phyloP scores from a whole-genome alignment of 1,284 basidiomycete genomes.

The Ustilago bromivora region DNA sequence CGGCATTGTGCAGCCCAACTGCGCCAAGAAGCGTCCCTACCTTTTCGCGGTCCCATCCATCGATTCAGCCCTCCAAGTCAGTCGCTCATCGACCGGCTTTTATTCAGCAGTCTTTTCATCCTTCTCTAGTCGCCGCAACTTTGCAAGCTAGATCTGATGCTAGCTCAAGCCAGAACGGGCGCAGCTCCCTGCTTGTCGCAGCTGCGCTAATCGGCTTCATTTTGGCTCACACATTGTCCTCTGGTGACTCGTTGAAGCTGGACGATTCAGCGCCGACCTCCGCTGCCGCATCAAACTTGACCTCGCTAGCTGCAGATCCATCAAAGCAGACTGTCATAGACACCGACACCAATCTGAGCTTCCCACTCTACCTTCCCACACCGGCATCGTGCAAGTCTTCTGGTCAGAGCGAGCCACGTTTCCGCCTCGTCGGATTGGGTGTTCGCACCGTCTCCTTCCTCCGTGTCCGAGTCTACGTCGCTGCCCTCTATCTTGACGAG shows the following conservation, averaged over 20 bases:
- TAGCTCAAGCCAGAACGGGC: not conserved
- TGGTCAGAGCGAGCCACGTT: constrained; percentile 69
- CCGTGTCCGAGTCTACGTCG: constrained; percentile 83
- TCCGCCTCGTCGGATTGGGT: constrained; percentile 79
- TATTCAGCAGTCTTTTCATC: constrained; percentile 34
- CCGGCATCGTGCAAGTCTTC: constrained; percentile 19
- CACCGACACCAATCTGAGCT: constrained; percentile 35
- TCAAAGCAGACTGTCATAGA: constrained; percentile 33
- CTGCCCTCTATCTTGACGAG: constrained; percentile 85
- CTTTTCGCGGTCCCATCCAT: constrained; percentile 32
- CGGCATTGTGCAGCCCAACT: not conserved
- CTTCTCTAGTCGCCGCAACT: constrained; percentile 2
- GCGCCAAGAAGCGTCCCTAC: constrained; percentile 15
- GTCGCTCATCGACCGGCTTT: constrained; percentile 4
- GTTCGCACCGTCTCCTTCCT: constrained; percentile 86
- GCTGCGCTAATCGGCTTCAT: constrained; percentile 16
- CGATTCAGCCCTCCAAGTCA: constrained; percentile 9
- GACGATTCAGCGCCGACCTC: constrained; percentile 21
- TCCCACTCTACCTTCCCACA: constrained; percentile 39
- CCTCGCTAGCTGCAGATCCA: constrained; percentile 8
- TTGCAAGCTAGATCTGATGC: not conserved
- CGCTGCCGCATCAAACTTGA: constrained; percentile 8
- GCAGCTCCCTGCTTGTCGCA: not conserved
- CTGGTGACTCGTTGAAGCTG: constrained; percentile 8
- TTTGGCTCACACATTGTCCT: constrained; percentile 6